Conservation (phyloP, 768 basidiomycete genomes). For the Termitomyces sp. region DNA sequence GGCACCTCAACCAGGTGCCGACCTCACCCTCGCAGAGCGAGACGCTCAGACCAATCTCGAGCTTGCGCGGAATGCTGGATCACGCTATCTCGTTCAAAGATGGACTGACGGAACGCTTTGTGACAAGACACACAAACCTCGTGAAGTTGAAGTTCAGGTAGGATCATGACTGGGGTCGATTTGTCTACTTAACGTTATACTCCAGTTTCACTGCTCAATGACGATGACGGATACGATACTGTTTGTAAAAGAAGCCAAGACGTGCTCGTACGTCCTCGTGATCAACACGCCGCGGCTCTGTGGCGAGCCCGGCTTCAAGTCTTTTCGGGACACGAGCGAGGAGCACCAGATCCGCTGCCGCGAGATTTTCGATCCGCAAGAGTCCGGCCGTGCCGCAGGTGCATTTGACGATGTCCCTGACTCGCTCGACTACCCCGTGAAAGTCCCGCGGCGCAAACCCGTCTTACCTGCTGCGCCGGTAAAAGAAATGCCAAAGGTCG, state of each 20-base stretch:
- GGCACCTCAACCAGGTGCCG: conserved; percentile 63
- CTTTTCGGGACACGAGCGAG: conserved; percentile 57
- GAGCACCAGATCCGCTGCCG: conserved; percentile 77
- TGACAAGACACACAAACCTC: conserved; percentile 83
- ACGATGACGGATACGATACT: conserved; percentile 87
- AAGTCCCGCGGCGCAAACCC: conserved; percentile 43
- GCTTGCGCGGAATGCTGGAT: conserved; percentile 71
- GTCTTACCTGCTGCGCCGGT: conserved; percentile 39
- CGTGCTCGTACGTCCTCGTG: conserved; percentile 91
- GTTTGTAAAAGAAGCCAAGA: conserved; percentile 90
- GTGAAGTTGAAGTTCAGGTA: conserved; percentile 94
- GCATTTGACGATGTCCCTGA: conserved; percentile 32
- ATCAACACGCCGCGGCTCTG: conserved; percentile 95
- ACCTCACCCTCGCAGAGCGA: conserved; percentile 62
- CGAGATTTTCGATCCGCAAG: conserved; percentile 52
- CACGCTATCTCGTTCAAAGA: conserved; percentile 87
- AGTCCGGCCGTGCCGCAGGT: conserved; percentile 21
- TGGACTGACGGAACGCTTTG: conserved; percentile 91
- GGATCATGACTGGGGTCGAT: conserved; percentile 6
- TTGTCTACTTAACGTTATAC: neutral
- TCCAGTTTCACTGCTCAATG: conserved; percentile 93
- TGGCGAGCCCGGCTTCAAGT: conserved; percentile 88
- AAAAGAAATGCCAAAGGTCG: conserved; percentile 6
- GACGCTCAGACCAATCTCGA: conserved; percentile 68
- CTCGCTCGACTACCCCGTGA: conserved; percentile 48